Evolutionary conservation across 495 filamentous ascomycete genomes (phyloP), one percentile per base, ranked within the genome.

Genomic region (Letharia columbiana): DNA sequence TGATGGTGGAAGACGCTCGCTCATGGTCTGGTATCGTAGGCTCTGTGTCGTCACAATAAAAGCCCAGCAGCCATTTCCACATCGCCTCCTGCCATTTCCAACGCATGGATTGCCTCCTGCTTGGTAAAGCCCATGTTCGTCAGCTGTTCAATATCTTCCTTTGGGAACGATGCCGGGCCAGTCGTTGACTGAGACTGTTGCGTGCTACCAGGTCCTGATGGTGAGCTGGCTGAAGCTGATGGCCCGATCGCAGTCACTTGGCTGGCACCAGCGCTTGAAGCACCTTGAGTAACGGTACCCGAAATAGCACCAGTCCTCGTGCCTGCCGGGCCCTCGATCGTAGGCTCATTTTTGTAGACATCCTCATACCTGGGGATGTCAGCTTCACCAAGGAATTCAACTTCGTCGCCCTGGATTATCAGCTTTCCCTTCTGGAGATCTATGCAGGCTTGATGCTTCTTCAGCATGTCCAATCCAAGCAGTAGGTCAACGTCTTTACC

Each of bases 401-500:
- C 89, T 57, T 92, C 89, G 59, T 88, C 86, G 62, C 88, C 90
- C 71, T 94, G 90, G 71, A 99, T 95, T 41, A 93, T 79, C 23
- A 99, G 83, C 41, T 85, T 87, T 66, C 89, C 87, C 71, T 85
- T 87, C 67, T 82, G 80, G 12, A 99, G 84, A 72, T 99, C 95
- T 68, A 99, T 91, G 66, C 83, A 89, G 6, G 93, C 94, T 76
- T 96, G 93, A 74, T 96, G 90, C 41, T 95, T 84, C 75, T 91
- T 96, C 61, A 98, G 79, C 89, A 99, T 99, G 74, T 99, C 94
- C 57, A 99, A 79, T 9, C 94, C 94, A 15, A 99, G 82, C 11
- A 99, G 83, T 15, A 99, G 80, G 71, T 98, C 94, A n/a, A 98
- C 94, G 66, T 90, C 86, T 76, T 98, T 99, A 45, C 94, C 94